These are phyloP conservation scores for Lithospermum erythrorhizon DNA, from an alignment of 257 asterid species.

Conservation along the genomic window DNA sequence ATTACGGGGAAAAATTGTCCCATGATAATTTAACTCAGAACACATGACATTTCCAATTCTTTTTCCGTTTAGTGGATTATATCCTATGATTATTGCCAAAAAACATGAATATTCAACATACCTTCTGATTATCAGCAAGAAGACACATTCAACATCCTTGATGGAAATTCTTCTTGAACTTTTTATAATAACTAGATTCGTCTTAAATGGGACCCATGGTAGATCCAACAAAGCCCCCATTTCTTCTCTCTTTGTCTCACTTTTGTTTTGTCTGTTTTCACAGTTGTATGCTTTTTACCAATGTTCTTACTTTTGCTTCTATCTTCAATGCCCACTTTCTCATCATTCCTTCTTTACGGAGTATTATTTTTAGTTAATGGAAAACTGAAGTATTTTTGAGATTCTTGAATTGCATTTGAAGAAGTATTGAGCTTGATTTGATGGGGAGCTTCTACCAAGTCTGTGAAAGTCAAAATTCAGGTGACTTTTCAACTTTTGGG, in stretches of 20 bases:
- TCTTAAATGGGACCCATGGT: neutral
- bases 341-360: too few relatives aligned
- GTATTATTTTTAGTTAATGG: neutral
- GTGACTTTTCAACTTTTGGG: neutral
- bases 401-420: neutral
- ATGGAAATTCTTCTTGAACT: too few relatives aligned
- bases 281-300: neutral
- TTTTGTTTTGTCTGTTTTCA: neutral
- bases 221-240: neutral
- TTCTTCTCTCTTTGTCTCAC: neutral
- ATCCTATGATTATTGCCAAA: too few relatives aligned
- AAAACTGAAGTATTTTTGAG: neutral
- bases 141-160: too few relatives aligned
- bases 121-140: too few relatives aligned
- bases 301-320: neutral
- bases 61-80: too few relatives aligned
- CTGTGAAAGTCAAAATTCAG: neutral
- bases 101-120: too few relatives aligned
- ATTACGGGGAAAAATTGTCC: too few relatives aligned
- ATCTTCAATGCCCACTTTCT: neutral
- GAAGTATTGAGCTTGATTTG: neutral
- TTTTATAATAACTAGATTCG: too few relatives aligned
- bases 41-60: too few relatives aligned
- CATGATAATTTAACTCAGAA: too few relatives aligned
- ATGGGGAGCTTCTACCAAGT: neutral